A percentile compares a stretch with the other conserved stretches of the same genome.
These are phyloP conservation scores for Entonaema liquescens DNA, from an alignment of 495 filamentous ascomycete genomes.

Conservation along the genomic window DNA sequence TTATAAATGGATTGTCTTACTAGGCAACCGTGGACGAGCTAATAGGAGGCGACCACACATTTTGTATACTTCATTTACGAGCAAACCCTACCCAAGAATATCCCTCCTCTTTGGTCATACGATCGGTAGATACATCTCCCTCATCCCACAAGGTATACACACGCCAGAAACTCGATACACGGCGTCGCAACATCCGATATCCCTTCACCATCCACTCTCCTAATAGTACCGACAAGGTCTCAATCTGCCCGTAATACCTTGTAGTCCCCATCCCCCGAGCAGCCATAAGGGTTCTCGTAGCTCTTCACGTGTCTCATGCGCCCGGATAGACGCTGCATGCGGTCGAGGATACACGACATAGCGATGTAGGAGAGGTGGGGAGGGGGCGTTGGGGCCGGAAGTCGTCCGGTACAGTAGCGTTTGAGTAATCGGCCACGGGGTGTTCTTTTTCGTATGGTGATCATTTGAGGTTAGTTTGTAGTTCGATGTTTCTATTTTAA, in stretches of 20 bases:
- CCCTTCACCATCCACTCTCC: not conserved
- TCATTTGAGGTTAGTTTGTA: no score
- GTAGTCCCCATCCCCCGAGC: not conserved
- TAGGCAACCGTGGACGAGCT: not conserved
- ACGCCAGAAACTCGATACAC: no score
- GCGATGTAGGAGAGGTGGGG: not conserved
- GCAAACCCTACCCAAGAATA: not conserved
- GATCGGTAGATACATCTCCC: not conserved
- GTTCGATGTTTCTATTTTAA: no score
- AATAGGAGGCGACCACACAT: not conserved
- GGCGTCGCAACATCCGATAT: not conserved
- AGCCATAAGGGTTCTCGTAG: not conserved
- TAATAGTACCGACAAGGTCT: not conserved
- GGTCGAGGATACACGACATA: not conserved
- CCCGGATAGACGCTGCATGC: not conserved
- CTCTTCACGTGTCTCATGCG: not conserved
- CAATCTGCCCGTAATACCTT: not conserved
- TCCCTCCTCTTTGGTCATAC: not conserved
- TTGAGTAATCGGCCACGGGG: not conserved
- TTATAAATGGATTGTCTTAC: no score
- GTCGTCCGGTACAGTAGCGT: not conserved
- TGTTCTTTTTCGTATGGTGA: no score
- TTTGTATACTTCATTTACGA: not conserved
- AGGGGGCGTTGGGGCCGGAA: not conserved
- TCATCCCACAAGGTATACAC: not conserved